Base-by-base conservation (phyloP, 176 grass and related monocot species). In the Elymus sibiricus region DNA sequence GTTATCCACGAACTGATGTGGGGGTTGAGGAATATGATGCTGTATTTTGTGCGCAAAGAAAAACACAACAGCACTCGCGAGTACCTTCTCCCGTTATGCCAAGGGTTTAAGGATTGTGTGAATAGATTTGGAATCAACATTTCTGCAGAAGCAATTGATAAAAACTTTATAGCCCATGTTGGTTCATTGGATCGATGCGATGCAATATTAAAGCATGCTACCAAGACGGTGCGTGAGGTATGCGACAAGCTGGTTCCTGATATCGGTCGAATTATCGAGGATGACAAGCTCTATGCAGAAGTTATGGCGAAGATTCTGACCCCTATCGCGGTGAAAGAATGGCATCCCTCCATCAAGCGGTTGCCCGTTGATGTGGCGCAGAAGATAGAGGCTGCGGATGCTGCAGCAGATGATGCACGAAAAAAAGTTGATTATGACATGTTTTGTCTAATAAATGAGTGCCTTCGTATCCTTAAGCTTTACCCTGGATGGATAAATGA, bases 291-390 rank as follows among this genome's bases (percentile, higher is more conserved):
- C 9, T 78, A 60, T 38, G 76, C 51, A 38, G 9, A 59, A 37
- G 76, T 78, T 38, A 60, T 78, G 75, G 28, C 17, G 10, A 78
- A 38, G 75, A 78, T 78, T 59, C 28, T 78, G 29, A 78, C 51
- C 75, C 75, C 75, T 8, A 21, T 19, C 19, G 13, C 55, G 2
- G 9, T 37, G 51, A 2, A 11, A 60, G 49, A 78, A 37, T 78
- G 51, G 75, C 8, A 37, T 22, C 53, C 53, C 76, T 38, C 76
- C 61, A 24, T 46, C 43, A 64, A 26, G 61, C 26, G 24, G 6
- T 64, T 64, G n/a, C 21, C n/a, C 0, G 61, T 11, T 64, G 25
- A 64, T 64, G n/a, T 64, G 61, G 22, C 28, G 11, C 25, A 11
- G 21, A 64, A 64, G 61, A 64, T 64, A 64, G 61, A 64, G 61